Evolutionary conservation across 176 grass and related monocot genomes (phyloP).

Genomic region (Carex pumila): DNA sequence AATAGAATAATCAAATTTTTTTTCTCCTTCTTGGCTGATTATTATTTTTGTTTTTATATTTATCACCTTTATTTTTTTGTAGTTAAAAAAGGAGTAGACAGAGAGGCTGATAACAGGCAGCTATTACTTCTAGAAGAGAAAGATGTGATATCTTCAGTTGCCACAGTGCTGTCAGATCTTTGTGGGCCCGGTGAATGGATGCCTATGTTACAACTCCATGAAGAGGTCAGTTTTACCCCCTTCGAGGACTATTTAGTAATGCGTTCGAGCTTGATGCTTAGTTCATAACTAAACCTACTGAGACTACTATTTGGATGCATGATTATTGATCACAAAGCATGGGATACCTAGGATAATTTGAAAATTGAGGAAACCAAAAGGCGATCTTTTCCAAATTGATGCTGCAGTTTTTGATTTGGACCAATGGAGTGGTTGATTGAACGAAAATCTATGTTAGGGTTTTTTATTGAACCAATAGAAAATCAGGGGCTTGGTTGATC

Average conservation of each 20-base stretch:
- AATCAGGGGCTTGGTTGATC: background rate
- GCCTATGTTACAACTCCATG: constrained; percentile 67
- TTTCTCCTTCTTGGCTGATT: background rate
- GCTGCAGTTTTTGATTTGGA: background rate
- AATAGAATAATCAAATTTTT: background rate
- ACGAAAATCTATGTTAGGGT: background rate
- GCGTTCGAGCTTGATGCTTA: background rate
- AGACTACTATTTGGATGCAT: background rate
- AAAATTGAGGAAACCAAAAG: background rate
- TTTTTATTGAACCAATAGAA: background rate
- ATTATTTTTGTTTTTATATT: background rate
- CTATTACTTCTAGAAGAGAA: constrained; percentile 85
- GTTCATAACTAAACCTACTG: background rate
- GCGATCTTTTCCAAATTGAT: background rate
- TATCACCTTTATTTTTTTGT: background rate
- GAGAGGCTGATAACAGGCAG: constrained; percentile 60
- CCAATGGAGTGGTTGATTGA: background rate
- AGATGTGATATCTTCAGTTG: constrained; percentile 73
- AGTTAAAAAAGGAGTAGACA: constrained; percentile 41
- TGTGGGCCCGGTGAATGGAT: constrained; percentile 57
- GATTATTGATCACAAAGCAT: background rate
- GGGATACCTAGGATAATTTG: background rate
- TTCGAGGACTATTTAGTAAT: background rate
- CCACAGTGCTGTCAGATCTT: constrained; percentile 57
- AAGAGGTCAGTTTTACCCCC: constrained; percentile 38